phyloP scores from a whole-genome alignment of 2,329 filamentous ascomycete genomes.

The Claviceps monticola region DNA sequence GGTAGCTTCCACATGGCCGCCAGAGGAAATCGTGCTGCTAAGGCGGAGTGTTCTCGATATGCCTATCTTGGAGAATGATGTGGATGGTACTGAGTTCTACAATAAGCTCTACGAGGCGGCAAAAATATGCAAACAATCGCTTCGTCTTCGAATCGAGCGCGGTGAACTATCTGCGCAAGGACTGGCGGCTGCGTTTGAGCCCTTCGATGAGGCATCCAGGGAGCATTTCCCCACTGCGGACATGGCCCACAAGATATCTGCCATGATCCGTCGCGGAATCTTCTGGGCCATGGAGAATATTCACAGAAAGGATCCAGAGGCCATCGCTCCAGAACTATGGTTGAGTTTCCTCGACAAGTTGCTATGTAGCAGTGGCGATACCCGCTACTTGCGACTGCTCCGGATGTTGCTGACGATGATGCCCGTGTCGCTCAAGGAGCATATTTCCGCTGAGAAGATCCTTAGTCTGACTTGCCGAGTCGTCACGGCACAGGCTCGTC shows the following conservation, averaged over 20 bases:
- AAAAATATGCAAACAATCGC: constrained; percentile 6
- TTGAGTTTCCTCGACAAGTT: constrained; percentile 6
- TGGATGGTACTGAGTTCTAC: constrained; percentile 6
- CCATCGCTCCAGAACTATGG: constrained; percentile 9
- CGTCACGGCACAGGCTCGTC: constrained; percentile 10
- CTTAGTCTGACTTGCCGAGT: constrained; percentile 6
- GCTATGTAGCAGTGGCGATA: constrained; percentile 4
- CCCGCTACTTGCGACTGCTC: constrained; percentile 10
- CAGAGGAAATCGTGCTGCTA: constrained; percentile 7
- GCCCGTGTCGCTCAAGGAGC: constrained; percentile 7
- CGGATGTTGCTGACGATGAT: constrained; percentile 8
- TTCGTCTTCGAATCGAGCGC: constrained; percentile 7
- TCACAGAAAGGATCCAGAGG: constrained; percentile 1
- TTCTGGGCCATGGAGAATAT: constrained; percentile 8
- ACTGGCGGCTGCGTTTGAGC: constrained; percentile 8
- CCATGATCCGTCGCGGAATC: constrained; percentile 11
- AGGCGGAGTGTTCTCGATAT: constrained; percentile 6
- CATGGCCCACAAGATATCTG: constrained; percentile 7
- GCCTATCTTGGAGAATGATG: constrained; percentile 1
- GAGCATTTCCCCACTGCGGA: constrained; percentile 6
- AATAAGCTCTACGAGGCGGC: neutral
- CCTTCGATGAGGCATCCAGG: constrained; percentile 8
- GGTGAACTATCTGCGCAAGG: constrained; percentile 7
- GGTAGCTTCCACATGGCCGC: neutral
- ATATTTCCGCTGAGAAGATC: constrained; percentile 7